Percentiles rank a stretch among this genome's conserved stretches.
Conservation (phyloP, 1,139 yeast genomes). For the Starmera stellimalicola region DNA sequence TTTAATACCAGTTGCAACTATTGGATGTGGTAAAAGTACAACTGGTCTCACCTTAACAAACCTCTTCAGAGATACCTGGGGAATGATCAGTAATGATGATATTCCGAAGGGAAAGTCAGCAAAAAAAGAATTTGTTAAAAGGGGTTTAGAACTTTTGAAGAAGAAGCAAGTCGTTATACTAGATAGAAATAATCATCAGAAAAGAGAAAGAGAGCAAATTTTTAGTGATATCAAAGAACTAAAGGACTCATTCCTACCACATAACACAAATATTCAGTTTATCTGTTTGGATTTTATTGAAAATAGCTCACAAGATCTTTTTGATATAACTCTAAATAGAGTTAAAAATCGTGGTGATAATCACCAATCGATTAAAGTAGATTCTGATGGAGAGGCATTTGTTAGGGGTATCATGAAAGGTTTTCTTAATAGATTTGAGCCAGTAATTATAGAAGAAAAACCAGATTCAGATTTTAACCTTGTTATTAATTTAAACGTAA, state of each 20-base stretch:
- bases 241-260: conserved; percentile 30
- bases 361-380: conserved; percentile 73
- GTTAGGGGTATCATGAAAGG: conserved; percentile 63
- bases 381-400: conserved; percentile 33
- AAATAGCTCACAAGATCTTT: conserved; percentile 25
- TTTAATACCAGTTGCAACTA: conserved; percentile 76
- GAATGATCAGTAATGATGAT: conserved; percentile 81
- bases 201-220: conserved; percentile 58
- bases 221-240: conserved; percentile 42
- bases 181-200: conserved; percentile 78
- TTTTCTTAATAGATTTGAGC: conserved; percentile 62
- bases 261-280: conserved; percentile 32
- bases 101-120: conserved; percentile 36
- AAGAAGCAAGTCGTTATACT: conserved; percentile 46
- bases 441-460: conserved; percentile 30
- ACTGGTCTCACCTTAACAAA: conserved; percentile 50
- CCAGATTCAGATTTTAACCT: conserved; percentile 69
- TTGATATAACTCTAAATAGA: conserved; percentile 49
- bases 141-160: conserved; percentile 34
- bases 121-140: conserved; percentile 42
- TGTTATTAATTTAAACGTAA: conserved; percentile 46
- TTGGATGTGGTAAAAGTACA: conserved; percentile 96
- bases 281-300: conserved; percentile 65
- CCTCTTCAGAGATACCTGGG: conserved; percentile 53
- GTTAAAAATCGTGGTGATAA: conserved; percentile 72